Evolutionary conservation across 345 rosid genomes (phyloP).

Genomic region (Boechera divaricarpa): DNA sequence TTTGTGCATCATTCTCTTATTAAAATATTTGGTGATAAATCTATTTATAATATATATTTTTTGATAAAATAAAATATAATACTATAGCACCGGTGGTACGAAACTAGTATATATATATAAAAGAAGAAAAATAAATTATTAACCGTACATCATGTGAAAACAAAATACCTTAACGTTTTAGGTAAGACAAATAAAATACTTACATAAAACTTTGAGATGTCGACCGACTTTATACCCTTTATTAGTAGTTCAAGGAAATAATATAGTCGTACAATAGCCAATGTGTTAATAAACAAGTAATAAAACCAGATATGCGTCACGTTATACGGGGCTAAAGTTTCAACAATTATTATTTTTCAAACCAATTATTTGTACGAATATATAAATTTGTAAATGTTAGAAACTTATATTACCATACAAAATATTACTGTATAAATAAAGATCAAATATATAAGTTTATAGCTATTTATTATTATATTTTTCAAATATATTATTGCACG

Average conservation of each 20-base stretch:
- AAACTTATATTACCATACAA: neutral
- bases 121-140: neutral
- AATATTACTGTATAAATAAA: neutral
- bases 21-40: no score
- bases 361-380: no score
- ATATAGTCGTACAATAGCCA: slow-evolving; percentile 3
- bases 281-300: slow-evolving; percentile 3
- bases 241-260: neutral
- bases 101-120: no score
- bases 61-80: no score
- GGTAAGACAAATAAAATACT: slow-evolving; percentile 15
- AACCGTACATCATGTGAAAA: neutral
- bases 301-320: neutral
- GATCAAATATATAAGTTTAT: neutral
- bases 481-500: neutral
- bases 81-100: no score
- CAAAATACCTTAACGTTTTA: slow-evolving; percentile 22
- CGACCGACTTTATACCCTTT: slow-evolving; percentile 22
- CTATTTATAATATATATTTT: no score
- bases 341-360: neutral
- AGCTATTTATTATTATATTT: neutral
- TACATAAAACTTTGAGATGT: slow-evolving; percentile 13
- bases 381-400: neutral
- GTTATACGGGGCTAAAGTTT: neutral
- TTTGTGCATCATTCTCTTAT: no score